Evolutionary conservation across 495 filamentous ascomycete species (phyloP), one percentile per base, ranked within the genome.

Genomic region (Massariosphaeria phaeospora): DNA sequence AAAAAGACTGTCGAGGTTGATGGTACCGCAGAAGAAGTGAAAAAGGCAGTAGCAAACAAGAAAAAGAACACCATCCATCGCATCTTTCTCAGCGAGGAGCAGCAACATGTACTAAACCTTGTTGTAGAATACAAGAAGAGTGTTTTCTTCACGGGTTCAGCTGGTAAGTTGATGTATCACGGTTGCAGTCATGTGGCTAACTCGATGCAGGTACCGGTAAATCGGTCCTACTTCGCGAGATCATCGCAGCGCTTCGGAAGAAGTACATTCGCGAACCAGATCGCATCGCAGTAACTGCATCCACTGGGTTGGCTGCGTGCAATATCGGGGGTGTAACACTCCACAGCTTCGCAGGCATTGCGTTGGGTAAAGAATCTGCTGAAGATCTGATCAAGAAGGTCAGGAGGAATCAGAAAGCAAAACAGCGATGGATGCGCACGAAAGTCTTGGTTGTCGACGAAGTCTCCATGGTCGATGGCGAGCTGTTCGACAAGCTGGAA

Each of bases 121-220:
- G 89, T 97, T 20, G 74, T 86, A 2, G 77, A 90, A 3, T 66
- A 84, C 30, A 73, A 75, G 27, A 86, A 89, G 64, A 96, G 93
- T 61, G 91, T 96, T 3, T 98, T 98, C 75, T 98, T 97, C 70
- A 98, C 93, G 1, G 93, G 93, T 51, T 95, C 93, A 35, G 93
- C 93, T 50, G 93, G 93, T 76, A 52, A 29, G 65, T n/a, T n/a
- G 59, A 29, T 6, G 3, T 62, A 5, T 40, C 42, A 17, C 20
- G 46, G 33, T 29, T 50, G 6, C 24, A 34, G 8, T 26, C 25
- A 11, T 26, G n/a, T 21, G 13, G 24, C 53, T 24, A 54, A 40
- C 29, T 25, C 2, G 29, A 2, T 39, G 3, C 20, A 63, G 61
- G 61, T 53, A 98, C 93, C 18, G 93, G 93, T 56, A 98, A 98